These are phyloP conservation scores for Yarrowia keelungensis DNA, from an alignment of 805 yeast genomes.

Conservation along the genomic window DNA sequence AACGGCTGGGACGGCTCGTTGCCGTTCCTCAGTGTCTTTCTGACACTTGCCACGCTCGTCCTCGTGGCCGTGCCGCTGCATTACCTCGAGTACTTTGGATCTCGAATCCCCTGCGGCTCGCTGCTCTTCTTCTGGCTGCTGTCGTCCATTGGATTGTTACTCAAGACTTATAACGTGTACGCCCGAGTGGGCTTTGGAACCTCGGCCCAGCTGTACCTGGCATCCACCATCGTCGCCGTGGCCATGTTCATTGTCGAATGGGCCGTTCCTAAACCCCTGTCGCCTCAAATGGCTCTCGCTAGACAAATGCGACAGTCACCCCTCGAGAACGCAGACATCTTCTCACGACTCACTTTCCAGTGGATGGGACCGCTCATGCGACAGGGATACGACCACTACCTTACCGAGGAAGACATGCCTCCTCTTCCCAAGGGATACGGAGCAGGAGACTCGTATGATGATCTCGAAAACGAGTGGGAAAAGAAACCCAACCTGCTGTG, in stretches of 20 bases:
- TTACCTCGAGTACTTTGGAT: conserved; percentile 73
- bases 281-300: conserved; percentile 49
- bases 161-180: conserved; percentile 45
- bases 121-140: conserved; percentile 80
- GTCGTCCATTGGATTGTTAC: conserved; percentile 58
- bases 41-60: conserved; percentile 55
- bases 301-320: conserved; percentile 53
- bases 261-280: conserved; percentile 51
- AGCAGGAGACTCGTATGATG: conserved; percentile 60
- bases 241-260: conserved; percentile 57
- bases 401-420: conserved; percentile 70
- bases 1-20: conserved; percentile 41
- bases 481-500: conserved; percentile 58
- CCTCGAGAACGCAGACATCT: conserved; percentile 66
- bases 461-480: conserved; percentile 67
- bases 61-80: conserved; percentile 63
- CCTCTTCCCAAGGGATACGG: conserved; percentile 72
- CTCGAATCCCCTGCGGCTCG: conserved; percentile 68
- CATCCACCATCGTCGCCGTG: conserved; percentile 49
- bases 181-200: conserved; percentile 40
- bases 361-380: conserved; percentile 92
- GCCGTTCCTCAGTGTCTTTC: conserved; percentile 47
- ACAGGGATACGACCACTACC: conserved; percentile 70
- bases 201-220: conserved; percentile 40
- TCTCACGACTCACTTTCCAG: conserved; percentile 77